phyloP scores from a whole-genome alignment of 2,329 filamentous ascomycete genomes.

The Byssoonygena ceratinophila region DNA sequence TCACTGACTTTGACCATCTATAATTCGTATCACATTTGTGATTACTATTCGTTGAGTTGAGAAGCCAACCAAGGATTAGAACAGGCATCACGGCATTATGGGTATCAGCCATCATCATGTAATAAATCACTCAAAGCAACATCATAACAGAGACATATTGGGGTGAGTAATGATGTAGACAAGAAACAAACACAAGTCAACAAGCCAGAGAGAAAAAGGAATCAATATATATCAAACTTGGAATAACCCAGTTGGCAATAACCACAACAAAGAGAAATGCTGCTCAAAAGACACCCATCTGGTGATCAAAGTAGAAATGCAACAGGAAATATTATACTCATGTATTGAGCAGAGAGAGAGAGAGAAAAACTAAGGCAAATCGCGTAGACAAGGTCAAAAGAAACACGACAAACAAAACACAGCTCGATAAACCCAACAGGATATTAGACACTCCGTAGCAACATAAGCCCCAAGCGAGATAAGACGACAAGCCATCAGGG shows the following conservation, averaged over 20 bases:
- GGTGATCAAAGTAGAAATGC: neutral
- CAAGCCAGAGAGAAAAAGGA: no score
- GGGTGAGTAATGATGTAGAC: neutral
- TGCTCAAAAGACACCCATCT: neutral
- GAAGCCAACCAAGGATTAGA: neutral
- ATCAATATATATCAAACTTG: no score
- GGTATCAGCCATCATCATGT: conserved; percentile 10
- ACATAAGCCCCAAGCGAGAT: neutral
- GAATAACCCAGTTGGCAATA: neutral
- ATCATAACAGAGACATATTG: neutral
- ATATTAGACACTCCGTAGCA: neutral
- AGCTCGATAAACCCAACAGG: neutral
- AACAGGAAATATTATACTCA: neutral
- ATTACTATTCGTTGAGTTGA: neutral
- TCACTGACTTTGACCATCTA: neutral
- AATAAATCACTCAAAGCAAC: neutral
- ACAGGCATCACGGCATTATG: conserved; percentile 2
- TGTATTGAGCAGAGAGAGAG: neutral
- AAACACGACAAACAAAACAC: neutral
- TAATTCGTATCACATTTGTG: neutral
- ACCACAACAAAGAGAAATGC: neutral
- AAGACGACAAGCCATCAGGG: neutral
- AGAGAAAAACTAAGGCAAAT: neutral
- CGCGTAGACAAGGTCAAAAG: neutral
- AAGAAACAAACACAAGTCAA: neutral